Percentiles rank a stretch among this genome's conserved stretches.
Conservation (phyloP, 176 grass and related monocot genomes). For the Avena atlantica region DNA sequence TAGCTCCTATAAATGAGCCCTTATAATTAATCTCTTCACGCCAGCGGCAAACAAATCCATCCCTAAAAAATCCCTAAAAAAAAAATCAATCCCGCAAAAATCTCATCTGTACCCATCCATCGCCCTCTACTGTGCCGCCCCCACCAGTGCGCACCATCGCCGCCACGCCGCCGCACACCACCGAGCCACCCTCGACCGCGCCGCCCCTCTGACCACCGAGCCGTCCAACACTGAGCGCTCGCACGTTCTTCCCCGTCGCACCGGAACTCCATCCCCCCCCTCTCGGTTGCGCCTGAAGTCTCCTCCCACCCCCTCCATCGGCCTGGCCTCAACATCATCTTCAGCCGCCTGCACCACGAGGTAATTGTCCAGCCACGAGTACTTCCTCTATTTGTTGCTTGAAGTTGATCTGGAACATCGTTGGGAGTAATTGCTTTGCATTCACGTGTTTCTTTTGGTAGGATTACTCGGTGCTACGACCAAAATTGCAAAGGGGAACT, state of each 20-base stretch:
- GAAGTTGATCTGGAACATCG: not conserved
- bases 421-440: not conserved
- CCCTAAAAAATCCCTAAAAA: not conserved
- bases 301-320: not conserved
- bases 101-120: not conserved
- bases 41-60: not conserved
- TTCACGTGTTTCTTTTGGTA: not conserved
- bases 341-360: not conserved
- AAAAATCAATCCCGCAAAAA: not conserved
- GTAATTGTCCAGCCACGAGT: not conserved
- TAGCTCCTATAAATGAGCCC: not conserved
- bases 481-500: not conserved
- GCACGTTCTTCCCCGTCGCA: not conserved
- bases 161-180: not conserved
- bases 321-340: too few relatives aligned
- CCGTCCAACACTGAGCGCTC: not conserved
- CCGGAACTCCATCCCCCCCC: not conserved
- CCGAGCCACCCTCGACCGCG: not conserved
- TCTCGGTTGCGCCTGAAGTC: not conserved
- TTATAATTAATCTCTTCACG: not conserved
- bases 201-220: too few relatives aligned
- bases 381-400: not conserved
- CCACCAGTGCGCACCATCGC: too few relatives aligned
- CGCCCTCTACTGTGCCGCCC: too few relatives aligned
- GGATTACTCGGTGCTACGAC: not conserved